Evolutionary conservation across 2,329 filamentous ascomycete genomes (phyloP), one percentile per base, ranked within the genome.

Genomic region (Claviceps africana): DNA sequence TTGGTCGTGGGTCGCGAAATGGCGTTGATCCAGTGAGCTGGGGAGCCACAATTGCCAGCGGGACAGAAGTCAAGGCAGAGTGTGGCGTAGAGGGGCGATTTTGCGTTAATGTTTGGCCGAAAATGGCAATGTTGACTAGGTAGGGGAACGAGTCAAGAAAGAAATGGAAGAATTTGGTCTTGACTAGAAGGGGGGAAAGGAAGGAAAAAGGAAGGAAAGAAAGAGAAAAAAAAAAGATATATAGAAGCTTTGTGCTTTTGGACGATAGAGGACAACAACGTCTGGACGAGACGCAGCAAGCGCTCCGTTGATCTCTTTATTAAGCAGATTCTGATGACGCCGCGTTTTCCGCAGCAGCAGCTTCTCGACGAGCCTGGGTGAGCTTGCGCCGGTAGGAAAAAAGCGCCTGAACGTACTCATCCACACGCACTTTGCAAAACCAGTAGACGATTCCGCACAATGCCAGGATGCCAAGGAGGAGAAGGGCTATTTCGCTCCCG

Each of bases 391-490:
- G 53, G 49, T 63, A 57, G 2, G 28, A 47, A 49, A 61, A 55
- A 35, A 66, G 57, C 15, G 58, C 59, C 13, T 58, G 51, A 28
- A 64, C 61, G 53, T 68, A 70, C 25, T 51, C 54, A 43, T 60
- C 56, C 47, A 71, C 54, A 40, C 59, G 54, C 40, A 52, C 56
- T 31, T 63, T 64, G 54, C 62, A 56, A 43, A 62, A 62, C 58
- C 60, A 69, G 46, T 53, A 56, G 30, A 70, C 31, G 19, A 61
- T 28, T 19, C 54, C 61, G 43, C 67, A 53, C 31, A 67, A 50
- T 7, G 57, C 43, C 48, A 67, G 56, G 30, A 71, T 54, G 11
- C 59, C 54, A 11, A 70, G 51, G 28, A 70, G 43, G 4, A 68
- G 50, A 46, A 69, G 54, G 25, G 64, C 67, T 8, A 70, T 62